These are phyloP conservation scores for Podosphaera aphanis DNA, from an alignment of 2,329 filamentous ascomycete species.

Conservation along the genomic window DNA sequence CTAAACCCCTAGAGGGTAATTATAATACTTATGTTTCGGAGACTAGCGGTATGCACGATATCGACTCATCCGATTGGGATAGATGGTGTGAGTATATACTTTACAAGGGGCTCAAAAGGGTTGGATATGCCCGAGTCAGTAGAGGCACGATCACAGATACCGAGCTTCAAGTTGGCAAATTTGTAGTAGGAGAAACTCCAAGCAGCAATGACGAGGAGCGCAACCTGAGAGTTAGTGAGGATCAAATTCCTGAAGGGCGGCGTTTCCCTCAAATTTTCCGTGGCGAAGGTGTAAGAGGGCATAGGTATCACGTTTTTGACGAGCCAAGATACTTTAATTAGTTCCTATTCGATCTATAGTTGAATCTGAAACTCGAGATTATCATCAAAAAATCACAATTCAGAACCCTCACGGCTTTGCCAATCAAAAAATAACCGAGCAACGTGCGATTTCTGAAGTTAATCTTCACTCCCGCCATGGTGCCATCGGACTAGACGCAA, in stretches of 20 bases:
- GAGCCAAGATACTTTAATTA: conserved; percentile 48
- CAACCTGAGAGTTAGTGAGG: conserved; percentile 36
- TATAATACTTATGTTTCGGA: conserved; percentile 90
- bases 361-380: no score
- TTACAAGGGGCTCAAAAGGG: conserved; percentile 67
- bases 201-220: conserved; percentile 37
- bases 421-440: no score
- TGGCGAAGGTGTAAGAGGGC: conserved; percentile 67
- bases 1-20: conserved; percentile 72
- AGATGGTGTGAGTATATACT: conserved; percentile 98
- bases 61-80: conserved; percentile 83
- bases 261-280: conserved; percentile 70
- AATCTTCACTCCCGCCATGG: no score
- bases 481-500: no score
- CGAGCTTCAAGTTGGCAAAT: conserved; percentile 89
- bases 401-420: no score
- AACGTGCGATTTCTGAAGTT: no score
- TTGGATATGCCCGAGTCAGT: conserved; percentile 75
- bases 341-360: no score
- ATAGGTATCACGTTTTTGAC: conserved; percentile 86
- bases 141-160: conserved; percentile 88
- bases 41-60: conserved; percentile 77
- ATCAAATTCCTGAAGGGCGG: conserved; percentile 50
- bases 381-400: no score
- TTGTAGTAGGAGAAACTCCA: conserved; percentile 52